phyloP scores from a whole-genome alignment of 192 early-diverging fungal species.

The Ambispora gerdemannii region DNA sequence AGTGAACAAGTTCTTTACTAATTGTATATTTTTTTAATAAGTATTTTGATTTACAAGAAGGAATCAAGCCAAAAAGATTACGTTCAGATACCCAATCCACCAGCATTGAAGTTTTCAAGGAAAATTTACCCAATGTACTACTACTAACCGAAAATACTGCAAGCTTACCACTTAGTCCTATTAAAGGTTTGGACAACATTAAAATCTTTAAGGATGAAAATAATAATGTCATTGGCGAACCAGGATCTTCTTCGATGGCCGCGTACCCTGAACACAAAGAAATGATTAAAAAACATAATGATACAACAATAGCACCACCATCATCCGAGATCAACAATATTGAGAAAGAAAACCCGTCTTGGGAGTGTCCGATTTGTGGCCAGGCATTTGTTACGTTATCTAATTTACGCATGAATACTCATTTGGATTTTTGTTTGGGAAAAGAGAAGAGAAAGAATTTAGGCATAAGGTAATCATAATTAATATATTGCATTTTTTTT shows the following conservation, averaged over 20 bases:
- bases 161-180: no score
- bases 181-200: no score
- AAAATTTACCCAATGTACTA: no score
- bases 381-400: not conserved
- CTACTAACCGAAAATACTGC: no score
- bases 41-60: not conserved
- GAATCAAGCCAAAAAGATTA: not conserved
- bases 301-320: no score
- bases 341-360: no score
- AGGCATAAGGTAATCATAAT: no score
- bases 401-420: not conserved
- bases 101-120: not conserved
- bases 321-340: no score
- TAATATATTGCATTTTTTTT: no score
- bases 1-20: no score
- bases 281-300: not conserved
- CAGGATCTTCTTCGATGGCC: not conserved
- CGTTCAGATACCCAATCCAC: not conserved
- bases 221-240: not conserved
- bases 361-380: constrained; percentile 3
- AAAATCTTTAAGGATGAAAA: not conserved
- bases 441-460: no score
- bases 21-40: no score
- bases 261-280: not conserved
- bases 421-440: constrained; percentile 1